Conservation (phyloP, 305 asterid species). For the Rubia tinctorum region DNA sequence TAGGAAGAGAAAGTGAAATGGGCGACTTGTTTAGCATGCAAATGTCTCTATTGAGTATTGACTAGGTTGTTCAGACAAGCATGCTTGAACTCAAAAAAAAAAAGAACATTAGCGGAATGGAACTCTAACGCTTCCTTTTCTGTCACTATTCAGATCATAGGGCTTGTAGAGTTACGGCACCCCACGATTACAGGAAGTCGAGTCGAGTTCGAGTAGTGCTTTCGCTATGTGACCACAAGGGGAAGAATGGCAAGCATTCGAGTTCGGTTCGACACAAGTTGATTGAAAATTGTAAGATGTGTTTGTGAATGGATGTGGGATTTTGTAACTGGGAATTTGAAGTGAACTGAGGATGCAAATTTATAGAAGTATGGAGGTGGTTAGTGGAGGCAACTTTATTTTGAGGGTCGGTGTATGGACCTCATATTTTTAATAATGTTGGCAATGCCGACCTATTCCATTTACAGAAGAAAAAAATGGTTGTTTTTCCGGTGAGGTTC, state of each 20-base stretch:
- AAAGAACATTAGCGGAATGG: not conserved
- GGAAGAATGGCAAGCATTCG: not conserved
- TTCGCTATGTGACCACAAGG: constrained; percentile 43
- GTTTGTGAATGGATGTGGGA: not conserved
- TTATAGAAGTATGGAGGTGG: constrained; percentile 26
- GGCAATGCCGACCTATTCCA: constrained; percentile 48
- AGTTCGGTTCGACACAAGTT: not conserved
- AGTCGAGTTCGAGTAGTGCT: constrained; percentile 12
- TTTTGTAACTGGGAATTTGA: not conserved
- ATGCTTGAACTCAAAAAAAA: not conserved
- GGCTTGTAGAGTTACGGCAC: constrained; percentile 37
- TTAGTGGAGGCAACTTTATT: constrained; percentile 38
- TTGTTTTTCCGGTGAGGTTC: constrained; percentile 35
- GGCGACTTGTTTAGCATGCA: constrained; percentile 29
- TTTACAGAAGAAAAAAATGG: constrained; percentile 31
- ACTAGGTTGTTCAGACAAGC: constrained; percentile 33
- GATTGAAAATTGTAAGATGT: not conserved
- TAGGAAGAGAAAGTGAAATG: constrained; percentile 20
- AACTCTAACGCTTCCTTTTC: constrained; percentile 21
- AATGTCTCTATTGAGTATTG: constrained; percentile 19
- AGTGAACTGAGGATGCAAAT: constrained; percentile 6
- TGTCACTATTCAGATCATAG: constrained; percentile 30
- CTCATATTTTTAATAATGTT: constrained; percentile 19
- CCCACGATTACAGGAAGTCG: constrained; percentile 47
- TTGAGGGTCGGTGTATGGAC: constrained; percentile 34